These are phyloP conservation scores for Ophiostoma novo-ulmi DNA, from an alignment of 2,329 filamentous ascomycete genomes.

Conservation along the genomic window DNA sequence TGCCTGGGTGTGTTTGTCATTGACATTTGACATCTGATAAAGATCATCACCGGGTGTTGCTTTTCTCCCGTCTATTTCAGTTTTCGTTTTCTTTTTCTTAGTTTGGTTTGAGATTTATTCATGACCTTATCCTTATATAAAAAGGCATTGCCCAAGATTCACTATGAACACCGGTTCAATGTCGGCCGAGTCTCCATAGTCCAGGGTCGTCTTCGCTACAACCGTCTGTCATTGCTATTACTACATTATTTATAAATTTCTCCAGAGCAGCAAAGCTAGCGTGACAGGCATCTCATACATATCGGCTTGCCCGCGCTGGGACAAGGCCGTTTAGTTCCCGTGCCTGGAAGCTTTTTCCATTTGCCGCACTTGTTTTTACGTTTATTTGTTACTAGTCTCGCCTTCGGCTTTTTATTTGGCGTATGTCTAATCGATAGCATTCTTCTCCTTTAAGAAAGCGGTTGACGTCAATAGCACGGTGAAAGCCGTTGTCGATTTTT, in stretches of 20 bases:
- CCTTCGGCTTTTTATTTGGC: not conserved
- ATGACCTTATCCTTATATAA: not conserved
- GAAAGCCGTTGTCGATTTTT: not conserved
- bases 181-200: slow-evolving; percentile 1
- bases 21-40: not conserved
- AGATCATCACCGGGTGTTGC: not conserved
- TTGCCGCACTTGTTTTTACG: not conserved
- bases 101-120: not conserved
- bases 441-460: not conserved
- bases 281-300: not conserved
- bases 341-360: not conserved
- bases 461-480: slow-evolving; percentile 6
- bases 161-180: not conserved
- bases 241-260: not conserved
- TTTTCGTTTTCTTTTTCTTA: not conserved
- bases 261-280: not conserved
- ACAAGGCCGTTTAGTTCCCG: slow-evolving; percentile 7
- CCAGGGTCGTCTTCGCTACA: not conserved
- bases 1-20: not conserved
- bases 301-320: not conserved
- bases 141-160: not conserved
- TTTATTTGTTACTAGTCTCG: not conserved
- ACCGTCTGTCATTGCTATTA: not conserved
- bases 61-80: not conserved
- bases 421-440: not conserved